A percentile compares a stretch with the other conserved stretches of the same genome.
Conservation (phyloP, 257 asterid species). For the Salvia miltiorrhiza region DNA sequence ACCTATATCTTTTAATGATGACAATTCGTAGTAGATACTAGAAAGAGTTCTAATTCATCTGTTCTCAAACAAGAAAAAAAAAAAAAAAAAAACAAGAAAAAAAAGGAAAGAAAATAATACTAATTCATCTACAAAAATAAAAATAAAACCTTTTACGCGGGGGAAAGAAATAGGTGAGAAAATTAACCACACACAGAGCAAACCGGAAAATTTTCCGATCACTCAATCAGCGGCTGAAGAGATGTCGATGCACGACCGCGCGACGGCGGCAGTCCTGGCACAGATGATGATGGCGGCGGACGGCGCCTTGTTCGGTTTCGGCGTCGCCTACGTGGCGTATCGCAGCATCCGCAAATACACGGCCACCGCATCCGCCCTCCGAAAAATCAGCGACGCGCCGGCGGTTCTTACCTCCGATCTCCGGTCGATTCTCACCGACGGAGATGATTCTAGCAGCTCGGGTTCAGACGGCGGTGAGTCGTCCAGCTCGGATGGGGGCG, state of each 20-base stretch:
- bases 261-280: constrained; percentile 53
- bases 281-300: constrained; percentile 64
- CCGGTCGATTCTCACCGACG: constrained; percentile 48
- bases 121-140: not conserved
- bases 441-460: not conserved
- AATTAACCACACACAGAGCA: not conserved
- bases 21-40: not conserved
- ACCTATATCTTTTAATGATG: too few species aligned
- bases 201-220: constrained; percentile 10
- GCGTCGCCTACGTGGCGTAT: constrained; percentile 66
- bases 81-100: not conserved
- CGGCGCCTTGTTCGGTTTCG: constrained; percentile 74
- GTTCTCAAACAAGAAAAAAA: too few species aligned
- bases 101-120: not conserved
- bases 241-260: constrained; percentile 85
- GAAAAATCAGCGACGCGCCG: constrained; percentile 59
- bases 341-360: constrained; percentile 58
- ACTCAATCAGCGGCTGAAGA: not conserved
- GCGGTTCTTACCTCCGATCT: constrained; percentile 60
- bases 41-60: not conserved
- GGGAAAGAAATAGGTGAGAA: not conserved
- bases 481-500: constrained; percentile 28
- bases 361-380: constrained; percentile 58
- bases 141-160: not conserved
- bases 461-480: constrained; percentile 13